A percentile compares a stretch with the other conserved stretches of the same genome.
phyloP scores from a whole-genome alignment of 148 eudicot species.

The Rhododendron simsii region DNA sequence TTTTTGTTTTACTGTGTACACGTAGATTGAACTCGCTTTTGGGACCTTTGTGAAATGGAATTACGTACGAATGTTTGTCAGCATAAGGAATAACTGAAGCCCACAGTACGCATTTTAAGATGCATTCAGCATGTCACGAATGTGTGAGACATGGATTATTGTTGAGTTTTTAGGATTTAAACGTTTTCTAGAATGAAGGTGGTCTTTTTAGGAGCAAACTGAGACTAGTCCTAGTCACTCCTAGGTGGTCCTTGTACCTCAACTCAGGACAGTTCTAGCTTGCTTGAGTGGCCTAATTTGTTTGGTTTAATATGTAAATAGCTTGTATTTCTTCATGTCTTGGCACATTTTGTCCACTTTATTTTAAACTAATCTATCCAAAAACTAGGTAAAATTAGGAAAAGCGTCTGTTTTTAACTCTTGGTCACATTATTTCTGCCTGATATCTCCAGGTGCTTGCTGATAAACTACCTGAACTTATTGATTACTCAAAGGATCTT shows the following conservation, averaged over 20 bases:
- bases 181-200: neutral
- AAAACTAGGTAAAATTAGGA: neutral
- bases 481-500: slow-evolving; percentile 81
- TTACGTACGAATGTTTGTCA: neutral
- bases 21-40: neutral
- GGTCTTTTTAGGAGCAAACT: neutral
- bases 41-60: neutral
- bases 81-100: neutral
- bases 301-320: neutral
- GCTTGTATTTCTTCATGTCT: neutral
- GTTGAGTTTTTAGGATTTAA: neutral
- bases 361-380: neutral
- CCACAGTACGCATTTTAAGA: neutral
- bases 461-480: slow-evolving; percentile 76
- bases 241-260: neutral
- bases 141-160: neutral
- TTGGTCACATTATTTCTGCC: neutral
- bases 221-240: neutral
- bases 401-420: neutral
- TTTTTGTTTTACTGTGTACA: neutral
- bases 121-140: neutral
- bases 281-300: neutral
- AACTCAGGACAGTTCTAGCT: neutral
- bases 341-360: neutral
- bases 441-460: slow-evolving; percentile 54